Conservation (phyloP, 2,329 filamentous ascomycete species). For the Cladosporium sp. region DNA sequence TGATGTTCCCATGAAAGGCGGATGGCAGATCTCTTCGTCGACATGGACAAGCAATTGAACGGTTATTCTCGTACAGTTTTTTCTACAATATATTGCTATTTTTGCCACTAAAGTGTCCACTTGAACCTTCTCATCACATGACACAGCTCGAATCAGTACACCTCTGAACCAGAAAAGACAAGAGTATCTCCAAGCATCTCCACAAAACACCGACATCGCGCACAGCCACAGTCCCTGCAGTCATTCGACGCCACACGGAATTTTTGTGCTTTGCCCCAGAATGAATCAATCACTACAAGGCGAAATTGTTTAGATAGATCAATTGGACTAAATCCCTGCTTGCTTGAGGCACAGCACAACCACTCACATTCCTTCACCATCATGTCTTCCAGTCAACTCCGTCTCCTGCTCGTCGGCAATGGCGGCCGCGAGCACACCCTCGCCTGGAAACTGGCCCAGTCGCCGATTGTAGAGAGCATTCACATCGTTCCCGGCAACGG, state of each 20-base stretch:
- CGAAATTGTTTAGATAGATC: background rate
- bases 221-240: background rate
- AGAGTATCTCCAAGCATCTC: too few relatives aligned
- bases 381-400: slow-evolving; percentile 40
- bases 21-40: too few relatives aligned
- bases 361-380: background rate
- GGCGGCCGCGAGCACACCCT: slow-evolving; percentile 93
- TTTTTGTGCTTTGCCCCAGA: background rate
- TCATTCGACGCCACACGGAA: background rate
- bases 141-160: too few relatives aligned
- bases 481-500: slow-evolving; percentile 73
- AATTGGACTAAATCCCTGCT: background rate
- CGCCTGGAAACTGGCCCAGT: slow-evolving; percentile 90
- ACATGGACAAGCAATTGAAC: too few relatives aligned
- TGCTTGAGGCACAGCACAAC: slow-evolving; percentile 5
- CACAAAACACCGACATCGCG: background rate
- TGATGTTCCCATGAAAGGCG: too few relatives aligned
- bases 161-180: too few relatives aligned
- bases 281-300: background rate
- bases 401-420: slow-evolving; percentile 84
- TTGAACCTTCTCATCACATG: too few relatives aligned
- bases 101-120: too few relatives aligned
- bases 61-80: too few relatives aligned
- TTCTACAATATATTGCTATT: too few relatives aligned
- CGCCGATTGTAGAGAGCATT: slow-evolving; percentile 72